Evolutionary conservation across 768 basidiomycete species (phyloP), one percentile per base, ranked within the genome.

Genomic region (Myochromella boudieri): DNA sequence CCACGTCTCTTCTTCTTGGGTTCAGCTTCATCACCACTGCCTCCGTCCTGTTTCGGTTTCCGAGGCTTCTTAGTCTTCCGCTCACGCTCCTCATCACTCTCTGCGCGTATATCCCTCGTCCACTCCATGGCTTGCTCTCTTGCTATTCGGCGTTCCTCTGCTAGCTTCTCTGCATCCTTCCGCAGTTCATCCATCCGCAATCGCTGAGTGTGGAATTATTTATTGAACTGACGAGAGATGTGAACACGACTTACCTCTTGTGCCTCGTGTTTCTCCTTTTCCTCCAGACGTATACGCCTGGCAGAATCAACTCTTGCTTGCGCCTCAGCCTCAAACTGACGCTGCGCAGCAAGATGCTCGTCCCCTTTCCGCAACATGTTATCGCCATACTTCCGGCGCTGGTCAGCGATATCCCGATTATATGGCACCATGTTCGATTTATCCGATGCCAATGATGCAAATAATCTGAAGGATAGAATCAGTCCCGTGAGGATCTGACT

Each of bases 331-430:
- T 95, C 93, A 55, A 81, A 77, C 46, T 82, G 78, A 43, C 77
- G 71, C 61, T 95, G 93, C 14, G 77, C 71, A 3, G 76, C 66
- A 18, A 92, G 69, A 59, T 95, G 92, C 32, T 89, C 91, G 9
- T 90, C 87, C 2, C 82, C 85, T 42, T 84, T 84, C 45, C 89
- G 77, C 43, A 95, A 62, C 76, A 98, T 84, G 58, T 78, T 85
- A 51, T 91, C 87, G 10, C 94, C 93, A 57, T 97, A 99, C 62
- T 87, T 87, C 29, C 84, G 78, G 34, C 97, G 83, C 55, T 95
- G 88, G 55, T 93, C 87, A 0, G 94, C 92, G 37, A 97, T 78
- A 38, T 95, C 93, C 8, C 78, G 75, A 56, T 76, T 89, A 66
- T 97, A 98, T 0, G 93, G 91, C 14, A 95, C 74, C 38, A 76